phyloP scores from a whole-genome alignment of 768 basidiomycete species.

The Amanita thiersii region DNA sequence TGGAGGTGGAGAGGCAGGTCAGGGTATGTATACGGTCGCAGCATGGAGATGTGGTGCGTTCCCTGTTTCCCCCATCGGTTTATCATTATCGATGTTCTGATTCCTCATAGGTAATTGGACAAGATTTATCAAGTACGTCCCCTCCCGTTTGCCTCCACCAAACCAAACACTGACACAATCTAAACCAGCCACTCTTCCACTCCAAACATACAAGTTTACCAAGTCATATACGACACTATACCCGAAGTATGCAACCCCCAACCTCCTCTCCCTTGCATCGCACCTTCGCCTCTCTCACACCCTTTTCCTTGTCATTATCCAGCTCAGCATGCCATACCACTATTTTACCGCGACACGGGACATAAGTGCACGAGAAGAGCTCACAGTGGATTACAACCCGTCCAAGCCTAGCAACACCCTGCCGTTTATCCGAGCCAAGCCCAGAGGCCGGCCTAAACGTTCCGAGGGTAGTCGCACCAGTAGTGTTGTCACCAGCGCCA shows the following conservation, averaged over 20 bases:
- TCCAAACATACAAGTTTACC: constrained; percentile 50
- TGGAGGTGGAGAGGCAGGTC: constrained; percentile 19
- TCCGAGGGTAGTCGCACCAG: no score
- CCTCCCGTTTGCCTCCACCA: not conserved
- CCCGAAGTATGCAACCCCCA: constrained; percentile 42
- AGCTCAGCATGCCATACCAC: constrained; percentile 57
- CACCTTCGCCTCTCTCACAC: not conserved
- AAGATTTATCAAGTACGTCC: constrained; percentile 59
- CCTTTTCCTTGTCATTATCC: constrained; percentile 1
- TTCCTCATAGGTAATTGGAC: constrained; percentile 60
- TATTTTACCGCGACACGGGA: constrained; percentile 44
- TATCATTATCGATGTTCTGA: constrained; percentile 2
- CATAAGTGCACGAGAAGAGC: constrained; percentile 44
- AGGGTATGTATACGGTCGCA: constrained; percentile 46
- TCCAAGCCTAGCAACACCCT: no score
- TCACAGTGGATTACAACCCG: constrained; percentile 66
- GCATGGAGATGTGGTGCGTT: constrained; percentile 40
- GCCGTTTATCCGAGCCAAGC: no score
- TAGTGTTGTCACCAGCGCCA: no score
- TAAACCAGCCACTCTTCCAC: constrained; percentile 60
- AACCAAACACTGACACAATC: constrained; percentile 1
- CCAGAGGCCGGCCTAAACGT: no score
- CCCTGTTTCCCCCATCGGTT: not conserved
- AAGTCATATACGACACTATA: constrained; percentile 56
- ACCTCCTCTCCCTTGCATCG: not conserved